These are phyloP conservation scores for Globisporangium cylindrosporum DNA, from an alignment of 352 stramenopile genomes.

Conservation along the genomic window DNA sequence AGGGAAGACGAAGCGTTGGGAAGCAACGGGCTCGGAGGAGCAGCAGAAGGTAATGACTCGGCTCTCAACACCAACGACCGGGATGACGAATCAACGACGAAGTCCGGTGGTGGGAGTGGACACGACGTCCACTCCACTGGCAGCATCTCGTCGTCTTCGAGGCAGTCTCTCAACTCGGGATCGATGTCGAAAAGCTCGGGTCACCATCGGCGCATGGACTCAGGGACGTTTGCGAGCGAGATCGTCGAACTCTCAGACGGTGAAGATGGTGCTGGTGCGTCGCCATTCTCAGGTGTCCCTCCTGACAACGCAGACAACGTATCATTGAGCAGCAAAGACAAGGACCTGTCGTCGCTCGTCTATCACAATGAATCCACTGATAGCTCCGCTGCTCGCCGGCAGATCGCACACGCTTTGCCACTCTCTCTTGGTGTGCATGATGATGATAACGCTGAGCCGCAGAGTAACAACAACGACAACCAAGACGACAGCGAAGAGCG, in stretches of 20 bases:
- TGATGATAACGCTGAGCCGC: background rate
- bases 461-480: conserved; percentile 24
- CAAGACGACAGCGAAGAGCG: conserved; percentile 32
- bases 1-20: conserved; percentile 13
- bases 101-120: background rate
- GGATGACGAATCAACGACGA: background rate
- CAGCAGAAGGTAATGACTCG: background rate
- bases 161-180: conserved; percentile 1
- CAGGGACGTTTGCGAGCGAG: conserved; percentile 20
- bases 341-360: conserved; percentile 34
- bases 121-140: background rate
- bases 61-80: background rate
- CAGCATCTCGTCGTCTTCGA: conserved; percentile 3
- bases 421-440: background rate
- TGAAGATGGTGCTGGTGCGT: conserved; percentile 11
- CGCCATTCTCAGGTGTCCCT: background rate
- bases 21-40: background rate
- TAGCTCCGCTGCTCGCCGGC: background rate
- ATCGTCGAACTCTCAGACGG: conserved; percentile 19
- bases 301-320: background rate
- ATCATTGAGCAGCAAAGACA: conserved; percentile 13
- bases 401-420: background rate
- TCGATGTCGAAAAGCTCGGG: background rate
- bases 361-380: conserved; percentile 18
- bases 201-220: conserved; percentile 12